phyloP scores from a whole-genome alignment of 208 protist species.

The Acanthamoeba culbertsoni region DNA sequence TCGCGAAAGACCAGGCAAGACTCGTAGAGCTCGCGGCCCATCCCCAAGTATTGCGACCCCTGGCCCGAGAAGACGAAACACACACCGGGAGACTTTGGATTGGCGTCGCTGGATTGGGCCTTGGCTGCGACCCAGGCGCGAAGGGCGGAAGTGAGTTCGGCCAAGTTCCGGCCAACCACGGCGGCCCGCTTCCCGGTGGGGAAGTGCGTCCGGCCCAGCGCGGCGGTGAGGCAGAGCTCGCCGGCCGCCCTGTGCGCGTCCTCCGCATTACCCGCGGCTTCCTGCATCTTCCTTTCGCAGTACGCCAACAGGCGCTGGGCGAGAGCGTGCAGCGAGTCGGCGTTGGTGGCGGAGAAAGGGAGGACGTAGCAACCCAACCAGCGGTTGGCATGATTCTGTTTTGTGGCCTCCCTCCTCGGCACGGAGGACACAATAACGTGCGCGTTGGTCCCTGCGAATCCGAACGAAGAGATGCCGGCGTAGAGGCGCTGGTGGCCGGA shows the following conservation, averaged over 20 bases:
- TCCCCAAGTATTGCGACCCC: slow-evolving; percentile 72
- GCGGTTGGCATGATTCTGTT: background rate
- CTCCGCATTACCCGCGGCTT: background rate
- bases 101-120: background rate
- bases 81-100: background rate
- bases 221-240: slow-evolving; percentile 39
- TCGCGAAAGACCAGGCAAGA: slow-evolving; percentile 59
- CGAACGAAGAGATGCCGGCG: slow-evolving; percentile 73
- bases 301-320: background rate
- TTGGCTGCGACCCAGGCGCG: background rate
- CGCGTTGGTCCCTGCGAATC: slow-evolving; percentile 74
- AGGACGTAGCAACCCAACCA: slow-evolving; percentile 31
- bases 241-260: background rate
- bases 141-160: background rate
- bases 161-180: background rate
- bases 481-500: background rate
- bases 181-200: background rate
- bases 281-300: background rate
- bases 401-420: background rate
- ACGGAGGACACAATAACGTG: slow-evolving; percentile 59
- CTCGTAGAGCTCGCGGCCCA: slow-evolving; percentile 73
- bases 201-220: slow-evolving; percentile 12
- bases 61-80: slow-evolving; percentile 76
- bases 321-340: slow-evolving; percentile 53
- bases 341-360: slow-evolving; percentile 60